Percentiles rank a stretch among this genome's conserved stretches.
Conservation (phyloP, 2,329 filamentous ascomycete genomes). For the Polytolypa hystricis region DNA sequence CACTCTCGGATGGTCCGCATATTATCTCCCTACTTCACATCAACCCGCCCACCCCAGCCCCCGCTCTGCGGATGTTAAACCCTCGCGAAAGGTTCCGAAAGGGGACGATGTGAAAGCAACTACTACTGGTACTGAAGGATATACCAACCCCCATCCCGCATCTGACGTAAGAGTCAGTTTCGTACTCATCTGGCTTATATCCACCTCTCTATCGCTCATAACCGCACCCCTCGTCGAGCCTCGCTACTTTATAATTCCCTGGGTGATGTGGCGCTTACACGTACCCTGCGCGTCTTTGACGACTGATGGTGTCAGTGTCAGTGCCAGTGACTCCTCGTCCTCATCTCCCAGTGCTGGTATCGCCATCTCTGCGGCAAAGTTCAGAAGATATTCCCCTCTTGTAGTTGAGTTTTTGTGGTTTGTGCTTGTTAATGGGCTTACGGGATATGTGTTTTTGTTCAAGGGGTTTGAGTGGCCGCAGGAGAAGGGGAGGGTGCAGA, state of each 20-base stretch:
- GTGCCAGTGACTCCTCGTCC: too few species aligned
- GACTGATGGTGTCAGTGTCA: background rate
- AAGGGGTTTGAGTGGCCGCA: conserved; percentile 47
- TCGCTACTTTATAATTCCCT: conserved; percentile 89
- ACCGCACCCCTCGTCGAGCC: conserved; percentile 91
- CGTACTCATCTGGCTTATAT: conserved; percentile 51
- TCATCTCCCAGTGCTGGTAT: too few species aligned
- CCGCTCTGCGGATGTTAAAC: conserved; percentile 14
- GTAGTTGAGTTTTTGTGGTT: conserved; percentile 49
- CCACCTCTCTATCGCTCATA: conserved; percentile 67
- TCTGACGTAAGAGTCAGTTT: conserved; percentile 38
- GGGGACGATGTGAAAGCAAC: background rate
- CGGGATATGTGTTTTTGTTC: conserved; percentile 46
- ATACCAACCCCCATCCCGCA: too few species aligned
- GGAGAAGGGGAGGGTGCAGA: conserved; percentile 46
- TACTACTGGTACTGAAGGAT: conserved; percentile 4
- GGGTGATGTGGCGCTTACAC: conserved; percentile 83
- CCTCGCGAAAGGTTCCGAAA: background rate
- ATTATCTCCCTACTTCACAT: background rate
- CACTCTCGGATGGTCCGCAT: conserved; percentile 39
- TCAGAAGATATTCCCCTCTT: conserved; percentile 14
- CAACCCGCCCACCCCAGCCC: conserved; percentile 3
- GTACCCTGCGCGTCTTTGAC: conserved; percentile 42
- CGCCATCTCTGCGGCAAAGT: too few species aligned
- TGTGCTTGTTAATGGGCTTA: conserved; percentile 40